Conservation (phyloP, 2,329 filamentous ascomycete species). For the Chrysoporthe deuterocubensis region DNA sequence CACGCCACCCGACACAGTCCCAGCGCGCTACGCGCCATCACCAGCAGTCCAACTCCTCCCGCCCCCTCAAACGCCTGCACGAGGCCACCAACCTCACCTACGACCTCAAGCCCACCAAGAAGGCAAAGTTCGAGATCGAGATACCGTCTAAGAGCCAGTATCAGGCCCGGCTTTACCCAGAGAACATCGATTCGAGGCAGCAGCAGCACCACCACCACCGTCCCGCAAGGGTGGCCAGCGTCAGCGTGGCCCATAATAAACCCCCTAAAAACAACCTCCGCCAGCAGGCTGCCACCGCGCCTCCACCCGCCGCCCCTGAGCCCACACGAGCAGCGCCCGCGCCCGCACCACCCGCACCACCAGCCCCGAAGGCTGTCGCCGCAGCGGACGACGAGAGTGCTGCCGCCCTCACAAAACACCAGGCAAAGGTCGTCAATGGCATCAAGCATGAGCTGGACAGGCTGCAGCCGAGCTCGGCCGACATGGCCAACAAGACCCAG, state of each 20-base stretch:
- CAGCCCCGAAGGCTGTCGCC: constrained; percentile 27
- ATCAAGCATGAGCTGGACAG: constrained; percentile 64
- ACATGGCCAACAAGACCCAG: constrained; percentile 54
- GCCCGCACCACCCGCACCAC: constrained; percentile 27
- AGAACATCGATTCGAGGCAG: constrained; percentile 27
- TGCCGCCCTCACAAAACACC: constrained; percentile 51
- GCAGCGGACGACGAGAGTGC: constrained; percentile 30
- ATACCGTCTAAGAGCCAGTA: constrained; percentile 29
- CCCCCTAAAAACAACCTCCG: constrained; percentile 33
- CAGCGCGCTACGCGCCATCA: constrained; percentile 28
- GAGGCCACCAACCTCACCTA: constrained; percentile 29
- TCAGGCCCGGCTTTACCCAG: constrained; percentile 27
- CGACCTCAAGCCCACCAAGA: constrained; percentile 27
- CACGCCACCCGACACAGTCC: constrained; percentile 16
- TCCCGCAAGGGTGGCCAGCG: constrained; percentile 30
- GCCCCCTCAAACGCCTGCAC: constrained; percentile 29
- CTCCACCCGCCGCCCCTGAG: constrained; percentile 22
- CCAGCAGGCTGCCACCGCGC: constrained; percentile 18
- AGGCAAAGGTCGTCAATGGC: constrained; percentile 64
- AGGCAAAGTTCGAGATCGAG: constrained; percentile 29
- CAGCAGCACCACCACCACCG: constrained; percentile 24
- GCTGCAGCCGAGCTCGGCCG: constrained; percentile 53
- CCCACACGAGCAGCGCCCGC: constrained; percentile 27
- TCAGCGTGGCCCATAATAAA: constrained; percentile 34
- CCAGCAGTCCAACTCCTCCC: constrained; percentile 24